Evolutionary conservation across 176 grass and related monocot genomes (phyloP).

Genomic region (Cymbopogon citratus): DNA sequence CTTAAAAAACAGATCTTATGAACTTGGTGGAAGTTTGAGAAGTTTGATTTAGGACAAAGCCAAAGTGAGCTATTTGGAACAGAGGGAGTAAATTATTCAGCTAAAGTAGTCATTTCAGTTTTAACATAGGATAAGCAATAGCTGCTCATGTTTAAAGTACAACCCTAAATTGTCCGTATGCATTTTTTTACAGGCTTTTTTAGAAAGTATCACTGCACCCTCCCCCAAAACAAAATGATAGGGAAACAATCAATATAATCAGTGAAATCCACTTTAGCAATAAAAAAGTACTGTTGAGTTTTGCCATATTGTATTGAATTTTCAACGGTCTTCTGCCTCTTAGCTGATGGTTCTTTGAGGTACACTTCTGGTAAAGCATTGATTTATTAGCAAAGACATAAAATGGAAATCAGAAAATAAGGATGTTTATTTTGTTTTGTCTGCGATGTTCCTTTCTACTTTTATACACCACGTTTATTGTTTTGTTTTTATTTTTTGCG

Average conservation of each 20-base stretch:
- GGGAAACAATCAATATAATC: not conserved
- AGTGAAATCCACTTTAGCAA: conserved; percentile 3
- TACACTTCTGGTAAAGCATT: not conserved
- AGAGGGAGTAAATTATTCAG: not conserved
- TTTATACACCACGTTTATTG: not conserved
- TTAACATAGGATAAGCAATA: not conserved
- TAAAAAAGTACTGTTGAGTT: not conserved
- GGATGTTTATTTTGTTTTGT: not conserved
- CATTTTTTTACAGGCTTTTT: not conserved
- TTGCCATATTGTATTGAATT: not conserved
- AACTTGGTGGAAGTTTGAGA: no score
- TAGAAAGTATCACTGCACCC: not conserved
- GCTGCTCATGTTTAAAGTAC: not conserved
- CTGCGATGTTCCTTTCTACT: not conserved
- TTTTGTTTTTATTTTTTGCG: no score
- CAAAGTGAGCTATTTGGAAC: not conserved
- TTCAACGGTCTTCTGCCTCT: not conserved
- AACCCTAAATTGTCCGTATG: not conserved
- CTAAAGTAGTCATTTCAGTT: not conserved
- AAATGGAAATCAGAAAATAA: not conserved
- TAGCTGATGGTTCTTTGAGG: not conserved
- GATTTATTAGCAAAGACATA: not conserved
- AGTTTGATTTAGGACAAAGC: not conserved
- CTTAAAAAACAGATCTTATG: no score
- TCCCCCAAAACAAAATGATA: not conserved